Evolutionary conservation across 805 yeast species (phyloP).

Genomic region (Hanseniaspora lindneri): DNA sequence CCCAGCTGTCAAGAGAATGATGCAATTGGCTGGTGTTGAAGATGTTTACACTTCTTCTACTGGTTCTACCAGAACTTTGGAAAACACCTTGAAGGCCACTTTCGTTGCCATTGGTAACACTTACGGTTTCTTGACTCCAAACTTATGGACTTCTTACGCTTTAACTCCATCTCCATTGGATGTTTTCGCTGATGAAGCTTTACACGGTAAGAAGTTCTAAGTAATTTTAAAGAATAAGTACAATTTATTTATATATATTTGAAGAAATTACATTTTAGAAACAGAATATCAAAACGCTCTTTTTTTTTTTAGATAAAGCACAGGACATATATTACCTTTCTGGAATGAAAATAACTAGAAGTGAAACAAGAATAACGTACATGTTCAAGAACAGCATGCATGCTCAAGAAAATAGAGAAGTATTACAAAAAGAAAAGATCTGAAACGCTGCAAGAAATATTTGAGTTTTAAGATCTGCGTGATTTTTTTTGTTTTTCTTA

Average conservation of each 20-base stretch:
- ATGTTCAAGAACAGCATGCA: too few species aligned
- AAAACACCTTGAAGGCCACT: conserved; percentile 99
- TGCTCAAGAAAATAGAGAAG: too few species aligned
- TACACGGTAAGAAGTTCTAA: conserved; percentile 66
- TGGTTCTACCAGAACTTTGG: conserved; percentile 98
- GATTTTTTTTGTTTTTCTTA: background rate
- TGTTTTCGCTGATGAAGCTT: conserved; percentile 78
- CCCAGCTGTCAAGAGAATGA: conserved; percentile 97
- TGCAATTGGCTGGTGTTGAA: conserved; percentile 99
- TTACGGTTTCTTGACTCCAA: conserved; percentile 99
- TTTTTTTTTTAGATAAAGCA: too few species aligned
- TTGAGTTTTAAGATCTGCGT: background rate
- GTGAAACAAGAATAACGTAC: too few species aligned
- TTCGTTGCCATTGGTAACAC: conserved; percentile 99
- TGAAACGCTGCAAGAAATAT: too few species aligned
- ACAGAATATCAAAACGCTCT: too few species aligned
- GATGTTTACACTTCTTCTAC: conserved; percentile 98
- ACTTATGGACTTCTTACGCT: conserved; percentile 86
- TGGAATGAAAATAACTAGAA: too few species aligned
- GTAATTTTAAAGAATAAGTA: conserved; percentile 25
- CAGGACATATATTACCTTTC: too few species aligned
- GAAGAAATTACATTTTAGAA: too few species aligned
- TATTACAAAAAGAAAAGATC: too few species aligned
- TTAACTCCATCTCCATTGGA: conserved; percentile 90
- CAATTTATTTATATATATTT: too few species aligned